Evolutionary conservation across 139 green algal species (phyloP).

Genomic region (Picochlorum sp.): DNA sequence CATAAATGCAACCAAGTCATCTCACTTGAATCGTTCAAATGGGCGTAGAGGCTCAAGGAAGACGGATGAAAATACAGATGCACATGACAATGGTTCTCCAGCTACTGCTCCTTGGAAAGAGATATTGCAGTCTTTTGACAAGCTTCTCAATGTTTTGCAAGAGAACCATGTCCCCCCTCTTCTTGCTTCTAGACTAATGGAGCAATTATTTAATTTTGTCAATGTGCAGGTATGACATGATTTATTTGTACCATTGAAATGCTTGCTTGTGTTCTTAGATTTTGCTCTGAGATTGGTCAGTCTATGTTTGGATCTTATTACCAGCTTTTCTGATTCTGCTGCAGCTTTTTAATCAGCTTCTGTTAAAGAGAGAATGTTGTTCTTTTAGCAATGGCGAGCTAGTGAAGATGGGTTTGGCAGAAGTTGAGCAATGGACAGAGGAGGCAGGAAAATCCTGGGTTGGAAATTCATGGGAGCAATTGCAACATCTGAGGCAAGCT

Average conservation of each 20-base stretch:
- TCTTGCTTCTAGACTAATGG: slow-evolving; percentile 64
- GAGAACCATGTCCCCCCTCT: slow-evolving; percentile 79
- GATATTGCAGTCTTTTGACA: slow-evolving; percentile 77
- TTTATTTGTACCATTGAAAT: slow-evolving; percentile 3
- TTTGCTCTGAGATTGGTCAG: background rate
- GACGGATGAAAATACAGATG: background rate
- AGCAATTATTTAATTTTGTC: slow-evolving; percentile 89
- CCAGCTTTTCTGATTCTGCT: too few relatives aligned
- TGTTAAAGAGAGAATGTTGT: slow-evolving; percentile 98
- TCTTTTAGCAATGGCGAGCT: slow-evolving; percentile 99
- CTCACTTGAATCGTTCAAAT: too few relatives aligned
- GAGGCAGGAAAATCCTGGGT: slow-evolving; percentile 58
- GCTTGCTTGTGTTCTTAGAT: background rate
- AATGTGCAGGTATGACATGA: too few relatives aligned
- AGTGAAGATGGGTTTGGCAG: slow-evolving; percentile 86
- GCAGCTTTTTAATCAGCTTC: slow-evolving; percentile 99
- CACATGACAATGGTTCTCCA: background rate
- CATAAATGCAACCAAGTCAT: slow-evolving; percentile 67
- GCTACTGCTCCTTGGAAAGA: slow-evolving; percentile 48
- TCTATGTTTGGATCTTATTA: slow-evolving; percentile 11
- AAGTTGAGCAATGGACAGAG: slow-evolving; percentile 92
- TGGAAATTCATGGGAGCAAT: slow-evolving; percentile 84
- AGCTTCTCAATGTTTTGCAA: slow-evolving; percentile 69
- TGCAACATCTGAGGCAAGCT: slow-evolving; percentile 89
- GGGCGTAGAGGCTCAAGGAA: background rate